These are phyloP conservation scores for Collybia sordida DNA, from an alignment of 768 basidiomycete species.

Conservation along the genomic window DNA sequence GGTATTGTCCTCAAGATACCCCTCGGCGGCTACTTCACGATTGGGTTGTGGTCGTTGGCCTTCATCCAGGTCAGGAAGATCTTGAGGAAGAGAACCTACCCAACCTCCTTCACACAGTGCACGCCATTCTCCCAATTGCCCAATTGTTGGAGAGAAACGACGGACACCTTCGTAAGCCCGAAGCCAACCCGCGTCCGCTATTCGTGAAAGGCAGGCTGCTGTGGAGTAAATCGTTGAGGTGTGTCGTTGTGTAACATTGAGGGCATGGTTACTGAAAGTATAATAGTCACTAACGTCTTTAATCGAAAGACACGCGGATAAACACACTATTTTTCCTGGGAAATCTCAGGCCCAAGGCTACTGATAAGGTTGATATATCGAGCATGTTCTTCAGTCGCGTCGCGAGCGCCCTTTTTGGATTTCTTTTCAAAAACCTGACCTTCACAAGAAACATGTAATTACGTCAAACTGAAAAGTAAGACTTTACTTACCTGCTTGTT, in stretches of 20 bases:
- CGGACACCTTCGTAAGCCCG: constrained; percentile 72
- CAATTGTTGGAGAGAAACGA: constrained; percentile 63
- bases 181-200: constrained; percentile 82
- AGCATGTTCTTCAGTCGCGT: constrained; percentile 72
- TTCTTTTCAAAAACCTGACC: constrained; percentile 80
- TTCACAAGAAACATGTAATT: constrained; percentile 23
- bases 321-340: constrained; percentile 76
- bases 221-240: constrained; percentile 55
- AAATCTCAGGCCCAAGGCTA: constrained; percentile 72
- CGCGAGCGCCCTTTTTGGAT: constrained; percentile 66
- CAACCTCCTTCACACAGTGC: constrained; percentile 77
- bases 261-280: constrained; percentile 58
- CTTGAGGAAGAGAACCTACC: constrained; percentile 49
- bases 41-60: constrained; percentile 5
- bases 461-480: not conserved
- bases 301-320: not conserved
- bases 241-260: constrained; percentile 63
- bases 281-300: not conserved
- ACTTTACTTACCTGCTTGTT: constrained; percentile 60
- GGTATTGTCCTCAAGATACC: constrained; percentile 2
- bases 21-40: not conserved
- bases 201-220: constrained; percentile 62
- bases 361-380: constrained; percentile 76
- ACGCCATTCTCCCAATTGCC: constrained; percentile 71
- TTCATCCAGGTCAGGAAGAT: constrained; percentile 35